A percentile compares a stretch with the other conserved stretches of the same genome.
phyloP scores from a whole-genome alignment of 371 early-diverging fungal genomes.

The Batrachochytrium dendrobatidis region DNA sequence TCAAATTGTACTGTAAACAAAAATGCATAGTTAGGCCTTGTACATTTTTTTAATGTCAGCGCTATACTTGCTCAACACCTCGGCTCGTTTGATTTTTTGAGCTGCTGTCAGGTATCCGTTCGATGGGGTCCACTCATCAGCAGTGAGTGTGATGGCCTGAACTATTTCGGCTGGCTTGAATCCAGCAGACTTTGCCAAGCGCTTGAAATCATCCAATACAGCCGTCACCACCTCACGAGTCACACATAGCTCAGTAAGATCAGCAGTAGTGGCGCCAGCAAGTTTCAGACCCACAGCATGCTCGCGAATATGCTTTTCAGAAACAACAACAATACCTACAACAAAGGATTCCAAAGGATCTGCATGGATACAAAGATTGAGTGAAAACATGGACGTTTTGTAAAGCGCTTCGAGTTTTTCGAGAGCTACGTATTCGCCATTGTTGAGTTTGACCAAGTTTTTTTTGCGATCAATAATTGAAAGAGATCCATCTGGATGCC shows the following conservation, averaged over 20 bases:
- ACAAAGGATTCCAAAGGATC: slow-evolving; percentile 59
- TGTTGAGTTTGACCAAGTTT: slow-evolving; percentile 76
- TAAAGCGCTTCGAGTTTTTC: slow-evolving; percentile 95
- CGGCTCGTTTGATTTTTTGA: slow-evolving; percentile 83
- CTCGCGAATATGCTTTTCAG: slow-evolving; percentile 37
- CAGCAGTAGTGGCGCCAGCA: slow-evolving; percentile 10
- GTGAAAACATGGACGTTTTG: slow-evolving; percentile 65
- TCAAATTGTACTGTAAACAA: too few relatives aligned
- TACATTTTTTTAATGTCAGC: slow-evolving; percentile 49
- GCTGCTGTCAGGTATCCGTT: slow-evolving; percentile 82
- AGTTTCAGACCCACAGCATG: slow-evolving; percentile 8
- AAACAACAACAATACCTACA: slow-evolving; percentile 67
- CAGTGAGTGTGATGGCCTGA: slow-evolving; percentile 55
- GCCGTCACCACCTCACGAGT: slow-evolving; percentile 9
- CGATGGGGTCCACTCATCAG: slow-evolving; percentile 83
- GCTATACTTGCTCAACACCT: slow-evolving; percentile 56
- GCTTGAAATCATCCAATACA: slow-evolving; percentile 31
- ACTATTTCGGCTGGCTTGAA: slow-evolving; percentile 71
- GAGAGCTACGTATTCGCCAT: slow-evolving; percentile 94
- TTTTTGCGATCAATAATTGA: slow-evolving; percentile 79
- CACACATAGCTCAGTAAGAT: slow-evolving; percentile 14
- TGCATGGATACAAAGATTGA: slow-evolving; percentile 82
- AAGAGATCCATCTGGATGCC: slow-evolving; percentile 60
- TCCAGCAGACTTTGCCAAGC: slow-evolving; percentile 37
- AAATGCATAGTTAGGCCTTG: too few relatives aligned